Conservation (phyloP, 208 protist species). For the Leishmania martiniquensis region DNA sequence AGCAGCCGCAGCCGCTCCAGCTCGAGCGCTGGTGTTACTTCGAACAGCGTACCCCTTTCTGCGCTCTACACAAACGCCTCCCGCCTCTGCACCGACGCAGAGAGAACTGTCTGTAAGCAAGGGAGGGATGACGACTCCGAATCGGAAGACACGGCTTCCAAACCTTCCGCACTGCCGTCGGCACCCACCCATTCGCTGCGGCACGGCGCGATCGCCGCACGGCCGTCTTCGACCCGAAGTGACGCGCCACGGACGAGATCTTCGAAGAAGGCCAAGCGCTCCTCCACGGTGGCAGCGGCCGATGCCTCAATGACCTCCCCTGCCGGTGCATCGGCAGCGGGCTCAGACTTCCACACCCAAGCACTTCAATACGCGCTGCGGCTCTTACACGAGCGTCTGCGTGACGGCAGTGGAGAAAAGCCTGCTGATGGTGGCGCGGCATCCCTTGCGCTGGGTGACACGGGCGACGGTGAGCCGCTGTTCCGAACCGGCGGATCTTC, state of each 20-base stretch:
- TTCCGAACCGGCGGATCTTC: neutral
- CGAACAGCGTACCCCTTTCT: constrained; percentile 3
- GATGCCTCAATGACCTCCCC: neutral
- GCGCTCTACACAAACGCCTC: constrained; percentile 5
- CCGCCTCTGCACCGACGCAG: neutral
- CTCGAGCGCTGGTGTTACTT: neutral
- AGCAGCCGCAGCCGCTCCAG: neutral
- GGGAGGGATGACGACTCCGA: neutral
- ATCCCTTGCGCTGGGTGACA: neutral
- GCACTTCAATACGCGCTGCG: constrained; percentile 28
- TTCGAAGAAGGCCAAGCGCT: neutral
- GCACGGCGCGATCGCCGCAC: neutral
- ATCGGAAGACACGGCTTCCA: neutral
- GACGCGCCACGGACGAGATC: neutral
- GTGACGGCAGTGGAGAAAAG: neutral
- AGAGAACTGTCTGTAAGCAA: neutral
- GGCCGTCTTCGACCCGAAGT: neutral
- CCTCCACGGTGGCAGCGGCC: neutral
- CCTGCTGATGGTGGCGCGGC: neutral
- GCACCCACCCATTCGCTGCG: neutral
- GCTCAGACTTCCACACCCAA: constrained; percentile 16
- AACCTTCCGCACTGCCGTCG: neutral
- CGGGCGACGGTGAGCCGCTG: neutral
- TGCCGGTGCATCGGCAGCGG: neutral
- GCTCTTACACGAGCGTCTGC: constrained; percentile 11